A percentile compares a stretch with the other conserved stretches of the same genome.
Conservation (phyloP, 192 early-diverging fungal species). For the Umbelopsis sp. region DNA sequence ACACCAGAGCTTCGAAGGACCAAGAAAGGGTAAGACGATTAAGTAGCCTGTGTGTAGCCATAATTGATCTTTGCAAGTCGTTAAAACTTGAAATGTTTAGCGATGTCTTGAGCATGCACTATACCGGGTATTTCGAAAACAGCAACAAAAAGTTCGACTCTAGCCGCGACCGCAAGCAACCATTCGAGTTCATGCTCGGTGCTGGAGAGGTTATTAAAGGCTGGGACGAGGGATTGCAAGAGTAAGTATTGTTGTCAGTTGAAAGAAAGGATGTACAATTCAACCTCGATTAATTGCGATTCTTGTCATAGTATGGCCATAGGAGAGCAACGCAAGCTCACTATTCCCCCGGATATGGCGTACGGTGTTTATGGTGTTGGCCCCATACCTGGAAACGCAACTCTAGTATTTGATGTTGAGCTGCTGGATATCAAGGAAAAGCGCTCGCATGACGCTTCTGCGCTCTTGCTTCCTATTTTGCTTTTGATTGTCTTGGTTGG, state of each 20-base stretch:
- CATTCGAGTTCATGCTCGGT: conserved; percentile 79
- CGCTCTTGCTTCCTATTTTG: conserved; percentile 8
- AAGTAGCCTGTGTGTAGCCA: background rate
- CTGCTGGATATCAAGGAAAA: conserved; percentile 49
- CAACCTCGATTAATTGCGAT: background rate
- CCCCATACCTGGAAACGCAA: conserved; percentile 28
- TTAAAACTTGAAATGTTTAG: background rate
- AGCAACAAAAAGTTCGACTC: conserved; percentile 74
- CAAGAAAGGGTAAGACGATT: conserved; percentile 3
- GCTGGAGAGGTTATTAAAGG: conserved; percentile 81
- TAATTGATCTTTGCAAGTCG: background rate
- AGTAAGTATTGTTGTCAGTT: background rate
- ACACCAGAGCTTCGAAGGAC: conserved; percentile 1
- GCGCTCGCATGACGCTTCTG: background rate
- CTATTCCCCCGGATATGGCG: conserved; percentile 52
- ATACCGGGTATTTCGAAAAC: conserved; percentile 37
- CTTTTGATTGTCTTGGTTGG: conserved; percentile 3
- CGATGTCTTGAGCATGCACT: conserved; percentile 21
- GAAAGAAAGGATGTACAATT: background rate
- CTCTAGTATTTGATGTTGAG: conserved; percentile 67
- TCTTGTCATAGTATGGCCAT: conserved; percentile 47
- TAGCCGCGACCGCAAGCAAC: conserved; percentile 67
- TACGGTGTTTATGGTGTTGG: conserved; percentile 53
- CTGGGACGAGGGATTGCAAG: conserved; percentile 69
- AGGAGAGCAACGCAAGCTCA: conserved; percentile 58